These are phyloP conservation scores for Skeletonema marinoi DNA, from an alignment of 108 stramenopile genomes.

Conservation along the genomic window DNA sequence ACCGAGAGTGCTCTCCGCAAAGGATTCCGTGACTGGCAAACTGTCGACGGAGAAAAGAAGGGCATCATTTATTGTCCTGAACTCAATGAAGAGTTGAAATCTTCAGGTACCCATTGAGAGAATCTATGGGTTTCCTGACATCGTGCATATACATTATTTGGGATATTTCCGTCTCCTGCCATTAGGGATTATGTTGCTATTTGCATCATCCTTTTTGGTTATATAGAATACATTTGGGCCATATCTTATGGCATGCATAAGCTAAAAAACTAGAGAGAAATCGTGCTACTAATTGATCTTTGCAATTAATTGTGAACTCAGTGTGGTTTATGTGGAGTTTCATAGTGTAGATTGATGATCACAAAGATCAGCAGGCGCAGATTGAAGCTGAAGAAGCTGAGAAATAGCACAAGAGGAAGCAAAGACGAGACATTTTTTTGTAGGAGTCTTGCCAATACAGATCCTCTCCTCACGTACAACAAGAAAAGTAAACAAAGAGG, in stretches of 20 bases:
- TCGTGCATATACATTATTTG: neutral
- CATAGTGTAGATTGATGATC: too few species aligned
- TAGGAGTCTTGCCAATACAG: too few species aligned
- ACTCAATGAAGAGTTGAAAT: constrained; percentile 4
- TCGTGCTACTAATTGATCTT: too few species aligned
- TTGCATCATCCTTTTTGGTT: neutral
- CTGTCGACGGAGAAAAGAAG: neutral
- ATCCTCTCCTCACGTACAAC: too few species aligned
- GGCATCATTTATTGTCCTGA: constrained; percentile 13
- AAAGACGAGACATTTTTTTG: too few species aligned
- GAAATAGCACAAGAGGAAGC: too few species aligned
- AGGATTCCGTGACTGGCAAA: constrained; percentile 8
- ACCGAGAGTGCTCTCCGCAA: constrained; percentile 3
- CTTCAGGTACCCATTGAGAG: neutral
- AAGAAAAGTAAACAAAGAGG: too few species aligned
- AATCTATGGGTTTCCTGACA: neutral
- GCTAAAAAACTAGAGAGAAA: neutral
- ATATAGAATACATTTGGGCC: neutral
- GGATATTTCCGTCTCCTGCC: neutral
- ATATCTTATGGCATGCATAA: neutral
- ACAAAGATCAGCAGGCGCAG: too few species aligned
- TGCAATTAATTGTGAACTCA: too few species aligned
- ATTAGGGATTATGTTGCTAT: neutral
- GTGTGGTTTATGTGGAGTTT: too few species aligned
- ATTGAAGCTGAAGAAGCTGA: too few species aligned